Conservation (phyloP, 2,329 filamentous ascomycete species). For the Fonsecaea nubica region DNA sequence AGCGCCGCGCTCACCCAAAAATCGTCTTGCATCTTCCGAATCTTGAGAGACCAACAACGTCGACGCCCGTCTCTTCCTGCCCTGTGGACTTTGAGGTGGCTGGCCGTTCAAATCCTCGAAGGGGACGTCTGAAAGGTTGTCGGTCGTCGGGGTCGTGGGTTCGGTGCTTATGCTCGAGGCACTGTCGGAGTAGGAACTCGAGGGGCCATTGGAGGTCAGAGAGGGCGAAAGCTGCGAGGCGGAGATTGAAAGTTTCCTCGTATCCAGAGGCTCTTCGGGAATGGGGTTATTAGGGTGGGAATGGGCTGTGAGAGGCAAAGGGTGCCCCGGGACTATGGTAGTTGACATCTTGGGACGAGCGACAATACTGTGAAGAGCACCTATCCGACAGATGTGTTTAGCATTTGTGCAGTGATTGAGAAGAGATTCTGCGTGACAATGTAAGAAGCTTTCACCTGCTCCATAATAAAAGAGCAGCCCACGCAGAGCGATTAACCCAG, state of each 20-base stretch:
- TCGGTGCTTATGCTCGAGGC: slow-evolving; percentile 47
- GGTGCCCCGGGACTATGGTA: slow-evolving; percentile 25
- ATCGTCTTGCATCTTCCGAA: slow-evolving; percentile 63
- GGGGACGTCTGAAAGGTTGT: slow-evolving; percentile 46
- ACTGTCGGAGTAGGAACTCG: slow-evolving; percentile 43
- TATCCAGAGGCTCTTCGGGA: slow-evolving; percentile 54
- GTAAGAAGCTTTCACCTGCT: background rate
- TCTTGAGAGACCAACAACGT: slow-evolving; percentile 63
- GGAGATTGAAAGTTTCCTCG: slow-evolving; percentile 48
- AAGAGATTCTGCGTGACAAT: no score
- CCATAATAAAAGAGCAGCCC: background rate
- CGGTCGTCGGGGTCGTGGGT: slow-evolving; percentile 51
- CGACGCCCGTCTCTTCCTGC: slow-evolving; percentile 52
- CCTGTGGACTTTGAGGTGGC: slow-evolving; percentile 34
- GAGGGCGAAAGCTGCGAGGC: slow-evolving; percentile 44
- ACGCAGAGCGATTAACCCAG: background rate
- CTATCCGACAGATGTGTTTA: slow-evolving; percentile 9
- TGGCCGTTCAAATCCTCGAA: slow-evolving; percentile 37
- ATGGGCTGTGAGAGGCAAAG: slow-evolving; percentile 44
- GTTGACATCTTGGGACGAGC: slow-evolving; percentile 19
- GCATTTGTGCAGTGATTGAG: background rate
- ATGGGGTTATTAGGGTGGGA: slow-evolving; percentile 57
- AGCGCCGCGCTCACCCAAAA: slow-evolving; percentile 61
- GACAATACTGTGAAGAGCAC: background rate
- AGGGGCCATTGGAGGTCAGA: slow-evolving; percentile 44